Conservation (phyloP, 805 yeast genomes). For the Ogataea nonfermentans region DNA sequence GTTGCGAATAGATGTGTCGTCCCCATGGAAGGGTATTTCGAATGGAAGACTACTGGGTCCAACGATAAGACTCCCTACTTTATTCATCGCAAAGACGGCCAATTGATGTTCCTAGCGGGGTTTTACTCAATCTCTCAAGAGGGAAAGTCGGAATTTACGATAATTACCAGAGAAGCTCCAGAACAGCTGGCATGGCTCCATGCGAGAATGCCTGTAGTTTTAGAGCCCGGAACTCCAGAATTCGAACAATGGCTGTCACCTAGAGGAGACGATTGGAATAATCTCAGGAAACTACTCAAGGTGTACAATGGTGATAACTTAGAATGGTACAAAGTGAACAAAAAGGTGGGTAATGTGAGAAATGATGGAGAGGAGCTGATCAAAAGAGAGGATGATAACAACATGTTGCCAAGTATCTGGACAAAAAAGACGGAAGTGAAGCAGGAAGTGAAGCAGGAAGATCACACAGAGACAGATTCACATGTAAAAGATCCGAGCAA, state of each 20-base stretch:
- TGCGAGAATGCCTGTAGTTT: slow-evolving; percentile 70
- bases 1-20: slow-evolving; percentile 63
- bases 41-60: slow-evolving; percentile 53
- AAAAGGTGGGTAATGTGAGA: slow-evolving; percentile 61
- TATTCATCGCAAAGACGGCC: slow-evolving; percentile 50
- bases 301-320: slow-evolving; percentile 38
- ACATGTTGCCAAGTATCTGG: slow-evolving; percentile 3
- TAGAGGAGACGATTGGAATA: slow-evolving; percentile 35
- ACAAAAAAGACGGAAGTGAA: slow-evolving; percentile 4
- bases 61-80: slow-evolving; percentile 61
- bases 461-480: not conserved
- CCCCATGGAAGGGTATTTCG: slow-evolving; percentile 82
- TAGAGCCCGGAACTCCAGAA: slow-evolving; percentile 55
- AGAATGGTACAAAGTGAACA: slow-evolving; percentile 53
- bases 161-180: slow-evolving; percentile 73
- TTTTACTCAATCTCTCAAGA: slow-evolving; percentile 36
- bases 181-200: slow-evolving; percentile 67
- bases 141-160: slow-evolving; percentile 54
- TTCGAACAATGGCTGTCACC: slow-evolving; percentile 67
- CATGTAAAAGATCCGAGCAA: no score
- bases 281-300: slow-evolving; percentile 41
- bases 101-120: slow-evolving; percentile 67
- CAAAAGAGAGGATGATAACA: slow-evolving; percentile 15
- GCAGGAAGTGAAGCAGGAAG: not conserved
- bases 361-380: slow-evolving; percentile 45